phyloP scores from a whole-genome alignment of 2,329 filamentous ascomycete genomes.

The Leptodontidium sp. region DNA sequence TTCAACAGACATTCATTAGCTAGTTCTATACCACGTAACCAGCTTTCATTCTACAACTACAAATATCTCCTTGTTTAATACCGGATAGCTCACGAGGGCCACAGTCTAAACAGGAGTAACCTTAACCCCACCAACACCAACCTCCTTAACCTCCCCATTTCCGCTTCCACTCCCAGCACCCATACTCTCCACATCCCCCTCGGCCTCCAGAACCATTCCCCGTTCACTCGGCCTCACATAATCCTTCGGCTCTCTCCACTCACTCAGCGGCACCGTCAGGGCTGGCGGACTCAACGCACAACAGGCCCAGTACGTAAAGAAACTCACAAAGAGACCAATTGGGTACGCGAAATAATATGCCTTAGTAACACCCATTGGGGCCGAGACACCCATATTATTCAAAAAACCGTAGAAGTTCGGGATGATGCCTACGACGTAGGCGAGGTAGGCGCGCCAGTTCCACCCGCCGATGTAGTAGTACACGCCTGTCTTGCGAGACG shows the following conservation, averaged over 20 bases:
- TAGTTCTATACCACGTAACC: background rate
- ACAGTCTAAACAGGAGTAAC: slow-evolving; percentile 6
- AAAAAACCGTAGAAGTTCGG: slow-evolving; percentile 54
- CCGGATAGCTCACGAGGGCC: background rate
- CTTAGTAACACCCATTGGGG: slow-evolving; percentile 46
- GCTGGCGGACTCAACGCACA: slow-evolving; percentile 35
- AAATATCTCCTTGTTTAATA: background rate
- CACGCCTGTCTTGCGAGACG: slow-evolving; percentile 40
- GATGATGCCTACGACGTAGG: slow-evolving; percentile 49
- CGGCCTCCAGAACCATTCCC: slow-evolving; percentile 24
- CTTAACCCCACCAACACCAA: slow-evolving; percentile 4
- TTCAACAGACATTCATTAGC: background rate
- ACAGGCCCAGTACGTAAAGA: slow-evolving; percentile 41
- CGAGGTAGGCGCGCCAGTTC: slow-evolving; percentile 48
- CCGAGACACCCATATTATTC: slow-evolving; percentile 51
- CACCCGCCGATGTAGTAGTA: slow-evolving; percentile 50
- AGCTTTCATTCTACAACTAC: background rate
- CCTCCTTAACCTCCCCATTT: slow-evolving; percentile 4
- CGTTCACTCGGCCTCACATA: slow-evolving; percentile 46
- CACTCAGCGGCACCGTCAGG: slow-evolving; percentile 32
- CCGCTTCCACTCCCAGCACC: slow-evolving; percentile 12
- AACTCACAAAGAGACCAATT: slow-evolving; percentile 58
- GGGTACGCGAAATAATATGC: slow-evolving; percentile 66
- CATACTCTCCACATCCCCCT: slow-evolving; percentile 28
- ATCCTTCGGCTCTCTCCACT: slow-evolving; percentile 50